Base-by-base conservation (phyloP, 306 rosid species). In the Purshia tridentata region DNA sequence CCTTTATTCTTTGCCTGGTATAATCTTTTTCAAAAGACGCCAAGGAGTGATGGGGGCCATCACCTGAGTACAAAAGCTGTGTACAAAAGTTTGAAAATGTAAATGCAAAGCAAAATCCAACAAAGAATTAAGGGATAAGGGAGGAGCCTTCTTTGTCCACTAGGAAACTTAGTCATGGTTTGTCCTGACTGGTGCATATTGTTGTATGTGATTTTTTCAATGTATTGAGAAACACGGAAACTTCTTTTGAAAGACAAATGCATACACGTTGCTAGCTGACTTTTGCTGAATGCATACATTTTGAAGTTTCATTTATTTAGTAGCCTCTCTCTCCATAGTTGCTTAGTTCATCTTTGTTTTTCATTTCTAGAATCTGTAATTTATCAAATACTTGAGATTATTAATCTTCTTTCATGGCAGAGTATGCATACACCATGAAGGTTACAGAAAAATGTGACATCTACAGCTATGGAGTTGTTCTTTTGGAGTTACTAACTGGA, bases 401-500 rank as follows among this genome's bases (percentile, higher is more conserved):
- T 75, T 13, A 53, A 67, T 73, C 20, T 66, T 20, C 48, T 8
- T 60, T 69, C 64, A 18, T 78, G 76, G 84, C 96, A 95, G 99
- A 95, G 78, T 95, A 95, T 84, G 99, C 99, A 40, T 95, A 90
- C 72, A 90, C 99, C 59, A 95, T 95, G 99, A 95, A 86, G 88
- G 96, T 95, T 22, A 88, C 96, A 16, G 99, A 95, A 75, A 95
- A 95, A 78, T 91, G 99, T 42, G 99, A 95, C 84, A 87, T 91
- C 56, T 92, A 95, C 35, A 95, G 99, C 74, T 95, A 88, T 14
- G 99, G 99, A 6, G 99, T 95, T 42, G 99, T 95, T 75, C 92
- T 95, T 18, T 76, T 95, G 83, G 98, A 95, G 80, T 74, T 95
- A 85, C 77, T 95, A 53, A 95, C 99, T 0, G 99, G 99, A 69